phyloP scores from a whole-genome alignment of 2,329 filamentous ascomycete species.

The Pseudonectria foliicola region DNA sequence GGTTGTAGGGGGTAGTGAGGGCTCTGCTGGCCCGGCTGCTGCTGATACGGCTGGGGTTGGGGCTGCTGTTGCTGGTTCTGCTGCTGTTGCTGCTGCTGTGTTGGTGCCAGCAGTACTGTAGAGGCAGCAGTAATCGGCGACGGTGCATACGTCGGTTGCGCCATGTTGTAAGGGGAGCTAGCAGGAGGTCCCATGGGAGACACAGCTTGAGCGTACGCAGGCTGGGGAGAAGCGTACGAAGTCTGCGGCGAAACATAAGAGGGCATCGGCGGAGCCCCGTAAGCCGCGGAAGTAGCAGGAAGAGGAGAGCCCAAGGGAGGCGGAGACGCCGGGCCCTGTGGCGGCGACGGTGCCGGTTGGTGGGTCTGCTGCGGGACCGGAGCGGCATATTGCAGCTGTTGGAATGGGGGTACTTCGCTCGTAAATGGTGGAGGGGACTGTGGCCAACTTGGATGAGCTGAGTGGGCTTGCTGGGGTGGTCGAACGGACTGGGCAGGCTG shows the following conservation, averaged over 20 bases:
- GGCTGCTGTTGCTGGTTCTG: not conserved
- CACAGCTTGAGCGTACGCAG: constrained; percentile 6
- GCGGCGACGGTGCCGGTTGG: constrained; percentile 2
- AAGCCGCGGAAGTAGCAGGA: constrained; percentile 1
- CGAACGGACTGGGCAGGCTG: no score
- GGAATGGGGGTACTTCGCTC: constrained; percentile 9
- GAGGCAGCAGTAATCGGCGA: not conserved
- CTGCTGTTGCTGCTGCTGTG: not conserved
- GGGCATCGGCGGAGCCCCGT: not conserved
- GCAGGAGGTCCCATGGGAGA: constrained; percentile 1
- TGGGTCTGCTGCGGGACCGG: constrained; percentile 9
- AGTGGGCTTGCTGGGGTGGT: no score
- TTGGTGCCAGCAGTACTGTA: not conserved
- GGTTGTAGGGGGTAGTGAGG: constrained; percentile 3
- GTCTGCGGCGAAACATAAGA: not conserved
- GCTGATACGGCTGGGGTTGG: constrained; percentile 1
- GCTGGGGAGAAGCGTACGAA: constrained; percentile 1
- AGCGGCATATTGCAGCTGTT: constrained; percentile 15
- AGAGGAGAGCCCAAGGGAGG: constrained; percentile 2
- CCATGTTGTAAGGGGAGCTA: constrained; percentile 11
- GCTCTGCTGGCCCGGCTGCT: constrained; percentile 9
- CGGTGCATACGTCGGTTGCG: constrained; percentile 15
- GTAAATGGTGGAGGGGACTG: constrained; percentile 4
- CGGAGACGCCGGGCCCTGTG: no score
- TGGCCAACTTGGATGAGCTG: constrained; percentile 1